Evolutionary conservation across 192 early-diverging fungal species (phyloP), one percentile per base, ranked within the genome.

Genomic region (Coemansia sp.): DNA sequence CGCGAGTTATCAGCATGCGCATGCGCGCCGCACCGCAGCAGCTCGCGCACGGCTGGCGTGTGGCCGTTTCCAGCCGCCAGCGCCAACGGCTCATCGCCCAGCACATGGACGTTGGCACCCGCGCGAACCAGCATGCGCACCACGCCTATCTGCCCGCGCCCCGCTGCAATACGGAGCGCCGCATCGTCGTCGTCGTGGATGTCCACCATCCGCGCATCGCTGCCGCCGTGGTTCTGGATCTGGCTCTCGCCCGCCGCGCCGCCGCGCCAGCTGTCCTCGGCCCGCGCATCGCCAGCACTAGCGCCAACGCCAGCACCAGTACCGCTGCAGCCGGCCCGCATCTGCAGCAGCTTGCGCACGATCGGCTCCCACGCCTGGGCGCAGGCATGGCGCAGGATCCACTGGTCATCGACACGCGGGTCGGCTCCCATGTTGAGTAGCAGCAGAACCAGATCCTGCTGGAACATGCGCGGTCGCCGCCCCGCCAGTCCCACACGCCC

Each of bases 371-470:
- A 83, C 22, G 56, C 72, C 41, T 63, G 51, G 13, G 73, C 61
- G 43, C 72, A 71, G 36, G 81, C 81, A 32, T 78, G 67, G 37
- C 73, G 81, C 56, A 83, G 49, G 32, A 83, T 68, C 81, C 81
- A 83, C 70, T 83, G 81, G 66, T 69, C 73, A 59, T 73, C 76
- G 41, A 66, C 72, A 8, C 76, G 57, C 40, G 80, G 74, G 72
- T 83, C 80, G 45, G 76, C 80, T 41, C 76, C 76, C 66, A 83
- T 65, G 13, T 66, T 67, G 19, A 83, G 70, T 58, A 83, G 80
- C 72, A 83, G 37, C 55, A 83, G 66, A 43, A 78, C 80, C 2
- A 64, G 41, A 54, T 71, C 76, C 54, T 68, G 76, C 18, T 72
- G 46, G 6, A 72, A 16, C 75, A 72, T 66, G 13, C 41, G 75